Base-by-base conservation (phyloP, 192 early-diverging fungal genomes). In the Chytriomyces confervae region DNA sequence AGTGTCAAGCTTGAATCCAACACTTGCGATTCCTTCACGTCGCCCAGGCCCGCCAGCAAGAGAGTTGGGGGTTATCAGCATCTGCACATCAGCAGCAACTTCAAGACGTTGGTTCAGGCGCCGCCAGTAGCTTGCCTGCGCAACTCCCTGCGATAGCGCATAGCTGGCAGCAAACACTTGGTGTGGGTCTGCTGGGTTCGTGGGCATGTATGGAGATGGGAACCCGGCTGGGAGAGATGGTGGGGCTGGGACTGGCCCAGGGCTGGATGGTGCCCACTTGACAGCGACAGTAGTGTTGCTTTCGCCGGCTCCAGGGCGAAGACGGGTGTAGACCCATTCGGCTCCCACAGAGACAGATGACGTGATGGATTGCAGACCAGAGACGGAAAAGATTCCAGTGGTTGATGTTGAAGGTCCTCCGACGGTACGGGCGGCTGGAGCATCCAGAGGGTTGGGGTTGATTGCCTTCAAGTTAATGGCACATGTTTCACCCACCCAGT, bases 1-100 rank as follows among this genome's bases (percentile, higher is more conserved):
- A 78, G 98, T 98, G 77, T 98, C 97, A 70, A 96, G 94, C 88
- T 99, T 99, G 82, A 95, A 97, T 57, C 95, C 97, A n/a, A 96
- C 92, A 16, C 94, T 93, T 70, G 94, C 95, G 70, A 96, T 89
- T 51, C 94, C 98, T 67, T 98, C 96, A 68, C 96, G 89, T 62
- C 94, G 86, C 4, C 91, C 92, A 36, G 72, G 69, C 61, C 83
- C 89, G 24, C 84, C 83, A 9, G 79, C 85, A 43, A 83, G 79
- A 8, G 66, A 66, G 6, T 61, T 57, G 11, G 67, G 67, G 50
- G 89, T 89, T 53, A 90, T 72, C 69, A 97, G 80, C 75, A 95
- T 77, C 82, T 98, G 94, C 36, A 96, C 84, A 87, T 99, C 97
- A 7, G 94, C 90, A 47, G 90, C 95, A 24, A 97, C 92, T 83